Evolutionary conservation across 495 filamentous ascomycete genomes (phyloP), one percentile per base, ranked within the genome.

Genomic region (Aspergillus ostianus): DNA sequence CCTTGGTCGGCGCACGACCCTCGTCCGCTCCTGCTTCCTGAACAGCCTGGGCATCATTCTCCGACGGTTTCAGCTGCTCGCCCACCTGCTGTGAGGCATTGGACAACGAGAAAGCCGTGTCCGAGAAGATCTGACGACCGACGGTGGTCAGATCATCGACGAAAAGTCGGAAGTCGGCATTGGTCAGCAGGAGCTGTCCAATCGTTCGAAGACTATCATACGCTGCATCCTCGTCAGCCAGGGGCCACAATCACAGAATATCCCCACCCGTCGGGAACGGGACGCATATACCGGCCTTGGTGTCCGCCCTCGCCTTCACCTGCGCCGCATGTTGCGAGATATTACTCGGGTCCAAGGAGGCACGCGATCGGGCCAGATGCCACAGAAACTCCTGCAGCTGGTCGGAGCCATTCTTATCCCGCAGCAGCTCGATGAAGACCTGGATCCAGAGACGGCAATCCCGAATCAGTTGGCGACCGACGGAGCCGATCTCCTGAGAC

Each of bases 371-470:
- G 55, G 87, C 73, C 54, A 95, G 72, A 65, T 84, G 92, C 92
- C 93, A 98, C 50, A 96, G 77, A 60, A 97, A 90, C 60, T 97
- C 90, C 72, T 98, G 93, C 46, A 97, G 81, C 66, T 94, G 85
- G 73, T 97, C 92, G n/a, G 83, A 64, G 58, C 77, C 72, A 70
- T 97, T 97, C 81, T 97, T 98, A 59, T 90, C 79, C 56, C 82
- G 78, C 23, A 97, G 67, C 15, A 95, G 73, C 32, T 90, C 85
- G 62, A 95, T 92, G 64, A 95, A 84, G 51, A 89, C 74, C 53
- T 82, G 80, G 3, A 96, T 76, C 80, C 83, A 90, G 62, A 87
- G 81, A 66, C 89, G 87, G 46, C 79, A 77, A 66, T 90, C 87
- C 59, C 90, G 89, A 41, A 88, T 76, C 23, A 97, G 77, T 53